Conservation (phyloP, 805 yeast species). For the Pichia nakasei region DNA sequence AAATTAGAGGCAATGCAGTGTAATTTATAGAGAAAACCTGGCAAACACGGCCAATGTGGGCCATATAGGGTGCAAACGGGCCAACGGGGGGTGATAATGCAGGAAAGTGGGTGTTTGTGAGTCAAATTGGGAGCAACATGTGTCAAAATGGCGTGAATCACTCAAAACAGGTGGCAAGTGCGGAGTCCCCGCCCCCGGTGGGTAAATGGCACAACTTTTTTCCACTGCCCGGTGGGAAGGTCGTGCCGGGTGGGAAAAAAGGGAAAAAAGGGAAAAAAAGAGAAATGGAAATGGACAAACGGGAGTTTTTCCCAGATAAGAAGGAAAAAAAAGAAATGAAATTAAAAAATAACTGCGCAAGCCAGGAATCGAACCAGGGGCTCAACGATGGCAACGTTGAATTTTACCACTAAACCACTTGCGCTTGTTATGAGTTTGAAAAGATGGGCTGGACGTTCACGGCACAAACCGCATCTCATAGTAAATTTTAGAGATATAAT, state of each 20-base stretch:
- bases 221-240: too few relatives aligned
- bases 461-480: too few relatives aligned
- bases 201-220: not conserved
- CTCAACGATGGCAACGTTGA: conserved; percentile 22
- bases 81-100: not conserved
- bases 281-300: not conserved
- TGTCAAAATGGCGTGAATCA: not conserved
- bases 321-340: not conserved
- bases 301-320: too few relatives aligned
- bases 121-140: too few relatives aligned
- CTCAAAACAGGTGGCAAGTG: not conserved
- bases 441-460: not conserved
- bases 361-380: conserved; percentile 25
- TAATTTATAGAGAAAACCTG: not conserved
- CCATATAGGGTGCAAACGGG: too few relatives aligned
- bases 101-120: too few relatives aligned
- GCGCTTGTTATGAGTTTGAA: not conserved
- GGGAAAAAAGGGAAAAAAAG: too few relatives aligned
- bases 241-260: too few relatives aligned
- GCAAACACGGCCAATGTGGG: too few relatives aligned
- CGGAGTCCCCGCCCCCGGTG: not conserved
- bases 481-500: too few relatives aligned
- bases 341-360: conserved; percentile 13
- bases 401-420: conserved; percentile 12
- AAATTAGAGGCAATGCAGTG: too few relatives aligned